Evolutionary conservation across 805 yeast genomes (phyloP).

Genomic region (Candida incommunis): DNA sequence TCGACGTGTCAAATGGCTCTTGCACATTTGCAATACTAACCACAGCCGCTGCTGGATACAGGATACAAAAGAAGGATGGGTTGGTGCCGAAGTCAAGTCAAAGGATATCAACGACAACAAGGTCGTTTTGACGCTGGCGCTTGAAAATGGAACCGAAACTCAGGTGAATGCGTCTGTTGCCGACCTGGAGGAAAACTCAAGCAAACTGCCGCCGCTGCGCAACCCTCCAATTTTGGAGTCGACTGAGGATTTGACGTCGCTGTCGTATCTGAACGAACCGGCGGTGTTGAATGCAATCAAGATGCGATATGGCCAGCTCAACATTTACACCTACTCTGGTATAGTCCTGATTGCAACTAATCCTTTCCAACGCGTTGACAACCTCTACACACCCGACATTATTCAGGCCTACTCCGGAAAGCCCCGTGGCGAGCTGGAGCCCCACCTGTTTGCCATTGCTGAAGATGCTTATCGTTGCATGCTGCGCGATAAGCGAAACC

Average conservation of each 20-base stretch:
- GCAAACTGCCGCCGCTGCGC: slow-evolving; percentile 36
- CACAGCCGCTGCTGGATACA: slow-evolving; percentile 64
- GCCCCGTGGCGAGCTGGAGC: slow-evolving; percentile 88
- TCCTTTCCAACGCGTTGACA: slow-evolving; percentile 89
- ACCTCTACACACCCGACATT: slow-evolving; percentile 78
- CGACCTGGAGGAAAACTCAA: slow-evolving; percentile 8
- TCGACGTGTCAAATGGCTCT: too few relatives aligned
- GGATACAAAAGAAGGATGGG: slow-evolving; percentile 60
- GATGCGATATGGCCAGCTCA: slow-evolving; percentile 75
- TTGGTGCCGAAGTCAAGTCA: slow-evolving; percentile 47
- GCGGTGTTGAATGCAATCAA: slow-evolving; percentile 90
- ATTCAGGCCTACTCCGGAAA: slow-evolving; percentile 91
- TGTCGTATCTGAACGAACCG: slow-evolving; percentile 90
- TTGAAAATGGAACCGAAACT: slow-evolving; percentile 32
- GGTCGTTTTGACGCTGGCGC: slow-evolving; percentile 33
- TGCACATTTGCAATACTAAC: too few relatives aligned
- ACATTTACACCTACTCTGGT: slow-evolving; percentile 92
- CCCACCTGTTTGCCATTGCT: slow-evolving; percentile 94
- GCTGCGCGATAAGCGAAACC: slow-evolving; percentile 75
- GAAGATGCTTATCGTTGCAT: slow-evolving; percentile 94
- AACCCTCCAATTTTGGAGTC: slow-evolving; percentile 89
- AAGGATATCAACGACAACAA: slow-evolving; percentile 29
- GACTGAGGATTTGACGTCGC: slow-evolving; percentile 83
- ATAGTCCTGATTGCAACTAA: slow-evolving; percentile 92
- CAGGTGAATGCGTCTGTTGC: slow-evolving; percentile 8